Evolutionary conservation across 1,284 basidiomycete genomes (phyloP).

Genomic region (Afroboletus lepidellus): DNA sequence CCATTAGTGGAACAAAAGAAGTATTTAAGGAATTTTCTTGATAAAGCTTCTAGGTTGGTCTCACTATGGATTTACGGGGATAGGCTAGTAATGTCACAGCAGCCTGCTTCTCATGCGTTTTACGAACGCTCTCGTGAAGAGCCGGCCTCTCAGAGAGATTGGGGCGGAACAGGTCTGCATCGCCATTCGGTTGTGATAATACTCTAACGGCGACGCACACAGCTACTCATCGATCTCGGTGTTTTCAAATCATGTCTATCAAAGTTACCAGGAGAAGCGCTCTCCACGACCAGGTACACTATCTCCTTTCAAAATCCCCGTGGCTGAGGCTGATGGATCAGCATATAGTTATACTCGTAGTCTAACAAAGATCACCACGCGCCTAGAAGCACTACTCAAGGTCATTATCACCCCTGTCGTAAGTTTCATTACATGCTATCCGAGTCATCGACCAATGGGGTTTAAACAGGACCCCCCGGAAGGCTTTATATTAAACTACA

Average conservation of each 20-base stretch:
- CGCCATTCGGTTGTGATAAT: constrained; percentile 1
- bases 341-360: constrained; percentile 71
- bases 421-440: constrained; percentile 33
- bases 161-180: constrained; percentile 85
- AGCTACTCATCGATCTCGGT: constrained; percentile 93
- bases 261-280: constrained; percentile 76
- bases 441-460: background rate
- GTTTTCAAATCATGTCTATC: constrained; percentile 78
- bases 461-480: constrained; percentile 75
- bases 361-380: constrained; percentile 75
- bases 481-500: constrained; percentile 93
- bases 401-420: constrained; percentile 90
- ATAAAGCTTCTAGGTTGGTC: constrained; percentile 82
- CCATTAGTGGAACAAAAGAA: constrained; percentile 88
- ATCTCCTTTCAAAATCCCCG: background rate
- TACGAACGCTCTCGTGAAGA: constrained; percentile 83
- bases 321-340: constrained; percentile 12
- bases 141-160: constrained; percentile 83
- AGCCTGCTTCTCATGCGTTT: constrained; percentile 84
- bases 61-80: background rate
- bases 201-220: constrained; percentile 14
- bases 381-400: constrained; percentile 89
- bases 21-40: constrained; percentile 87
- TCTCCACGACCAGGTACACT: constrained; percentile 55
- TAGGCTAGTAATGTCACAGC: constrained; percentile 1